Base-by-base conservation (phyloP, 2,329 filamentous ascomycete species). In the Ascochyta pisi region DNA sequence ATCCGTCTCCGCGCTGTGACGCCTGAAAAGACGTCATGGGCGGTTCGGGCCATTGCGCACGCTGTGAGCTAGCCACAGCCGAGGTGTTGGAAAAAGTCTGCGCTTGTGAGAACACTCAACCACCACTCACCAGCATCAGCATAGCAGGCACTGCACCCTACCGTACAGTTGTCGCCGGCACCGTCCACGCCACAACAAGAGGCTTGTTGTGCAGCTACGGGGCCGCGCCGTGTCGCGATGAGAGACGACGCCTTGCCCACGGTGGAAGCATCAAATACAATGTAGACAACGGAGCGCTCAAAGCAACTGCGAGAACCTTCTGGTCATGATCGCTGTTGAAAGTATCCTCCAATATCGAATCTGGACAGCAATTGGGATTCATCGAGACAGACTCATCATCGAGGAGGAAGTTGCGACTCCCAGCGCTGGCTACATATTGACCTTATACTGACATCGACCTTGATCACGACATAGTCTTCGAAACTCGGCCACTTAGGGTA, bases 321-420 rank as follows among this genome's bases (percentile, higher is more conserved):
- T 53, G 58, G 64, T 67, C 38, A 63, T 65, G 66, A 68, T 63
- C 62, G 57, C 66, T 63, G 66, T 68, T 67, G 61, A 68, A 68
- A 68, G 64, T 68, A 67, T 64, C 64, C 66, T 68, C 66, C 66
- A 45, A 68, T 22, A 68, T 15, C 22, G 10, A 57, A 59, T 38
- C 38, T 27, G 39, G 54, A 50, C 52, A 48, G 60, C 50, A 50
- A 49, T 51, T 50, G 56, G 57, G 48, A 61, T 53, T 38, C 49
- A 50, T 54, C 43, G 61, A 52, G 55, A 55, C 47, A 24, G 62
- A 64, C 62, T 65, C 59, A 40, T 33, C 50, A 44, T 50, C 43
- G 62, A 59, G 63, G 43, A 61, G 33, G 62, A 61, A 57, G 38
- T 60, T 49, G 45, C 59, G 48, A 51, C 15, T 61, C 58, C 63